Conservation (phyloP, 305 asterid species). For the Fraxinus ornus region DNA sequence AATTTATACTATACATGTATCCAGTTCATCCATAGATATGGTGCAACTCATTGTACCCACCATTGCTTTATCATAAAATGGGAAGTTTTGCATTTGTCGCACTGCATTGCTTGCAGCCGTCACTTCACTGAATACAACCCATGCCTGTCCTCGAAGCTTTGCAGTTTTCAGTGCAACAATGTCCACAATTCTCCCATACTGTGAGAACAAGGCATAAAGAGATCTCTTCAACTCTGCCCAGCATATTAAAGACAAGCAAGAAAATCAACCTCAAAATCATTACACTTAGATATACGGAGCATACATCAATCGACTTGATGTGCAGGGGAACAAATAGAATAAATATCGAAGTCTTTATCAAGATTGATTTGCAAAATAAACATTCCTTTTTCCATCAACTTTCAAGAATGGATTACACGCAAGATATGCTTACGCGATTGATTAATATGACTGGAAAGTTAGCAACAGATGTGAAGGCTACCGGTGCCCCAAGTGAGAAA, state of each 20-base stretch:
- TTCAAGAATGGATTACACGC: background rate
- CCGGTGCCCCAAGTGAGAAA: background rate
- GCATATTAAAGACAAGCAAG: slow-evolving; percentile 32
- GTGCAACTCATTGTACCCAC: slow-evolving; percentile 37
- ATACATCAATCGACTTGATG: background rate
- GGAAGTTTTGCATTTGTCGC: slow-evolving; percentile 95
- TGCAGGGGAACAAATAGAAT: background rate
- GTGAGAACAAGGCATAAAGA: slow-evolving; percentile 94
- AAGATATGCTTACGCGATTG: background rate
- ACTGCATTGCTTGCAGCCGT: slow-evolving; percentile 95
- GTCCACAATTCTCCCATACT: slow-evolving; percentile 94
- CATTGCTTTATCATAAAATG: slow-evolving; percentile 92
- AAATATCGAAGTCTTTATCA: background rate
- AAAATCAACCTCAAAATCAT: slow-evolving; percentile 25
- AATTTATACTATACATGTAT: background rate
- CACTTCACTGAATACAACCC: slow-evolving; percentile 96
- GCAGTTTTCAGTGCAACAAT: slow-evolving; percentile 84
- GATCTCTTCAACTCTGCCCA: slow-evolving; percentile 98
- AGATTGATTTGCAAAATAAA: background rate
- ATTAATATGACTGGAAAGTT: background rate
- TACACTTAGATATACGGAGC: slow-evolving; percentile 14
- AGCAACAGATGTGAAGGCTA: background rate
- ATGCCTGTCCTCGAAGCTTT: slow-evolving; percentile 95
- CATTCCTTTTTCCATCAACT: background rate
- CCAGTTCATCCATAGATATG: background rate